A percentile compares a stretch with the other conserved stretches of the same genome.
Conservation (phyloP, 2,329 filamentous ascomycete genomes). For the Gnomoniopsis sp. region DNA sequence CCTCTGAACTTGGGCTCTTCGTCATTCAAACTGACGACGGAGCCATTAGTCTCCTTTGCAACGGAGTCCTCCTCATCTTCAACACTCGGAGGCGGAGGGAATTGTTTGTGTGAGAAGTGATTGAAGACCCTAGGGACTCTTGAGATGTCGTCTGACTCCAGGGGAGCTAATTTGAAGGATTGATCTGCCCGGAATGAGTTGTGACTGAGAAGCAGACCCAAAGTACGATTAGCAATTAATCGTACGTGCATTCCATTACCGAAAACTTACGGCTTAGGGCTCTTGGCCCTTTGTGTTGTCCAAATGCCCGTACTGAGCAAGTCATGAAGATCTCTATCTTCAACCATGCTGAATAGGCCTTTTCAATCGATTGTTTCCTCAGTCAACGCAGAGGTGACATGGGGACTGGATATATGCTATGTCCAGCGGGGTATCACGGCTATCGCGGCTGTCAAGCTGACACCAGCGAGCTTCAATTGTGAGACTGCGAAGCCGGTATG, state of each 20-base stretch:
- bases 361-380: background rate
- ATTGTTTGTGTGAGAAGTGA: constrained; percentile 19
- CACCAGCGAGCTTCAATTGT: background rate
- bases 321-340: constrained; percentile 41
- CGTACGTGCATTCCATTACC: background rate
- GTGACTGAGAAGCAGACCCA: background rate
- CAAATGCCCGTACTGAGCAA: constrained; percentile 49
- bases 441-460: background rate
- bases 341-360: constrained; percentile 35
- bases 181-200: constrained; percentile 16
- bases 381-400: background rate
- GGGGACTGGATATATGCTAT: background rate
- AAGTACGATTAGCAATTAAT: background rate
- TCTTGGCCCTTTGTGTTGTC: constrained; percentile 42
- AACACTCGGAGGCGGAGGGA: constrained; percentile 61
- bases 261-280: constrained; percentile 31
- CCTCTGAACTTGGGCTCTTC: constrained; percentile 62
- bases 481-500: background rate
- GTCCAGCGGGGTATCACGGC: background rate
- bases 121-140: background rate
- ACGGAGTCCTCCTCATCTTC: constrained; percentile 67
- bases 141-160: background rate
- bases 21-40: constrained; percentile 30
- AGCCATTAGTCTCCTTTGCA: constrained; percentile 54
- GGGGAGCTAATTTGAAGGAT: constrained; percentile 8